Base-by-base conservation (phyloP, 1,284 basidiomycete species). In the Rhizoctonia solani region DNA sequence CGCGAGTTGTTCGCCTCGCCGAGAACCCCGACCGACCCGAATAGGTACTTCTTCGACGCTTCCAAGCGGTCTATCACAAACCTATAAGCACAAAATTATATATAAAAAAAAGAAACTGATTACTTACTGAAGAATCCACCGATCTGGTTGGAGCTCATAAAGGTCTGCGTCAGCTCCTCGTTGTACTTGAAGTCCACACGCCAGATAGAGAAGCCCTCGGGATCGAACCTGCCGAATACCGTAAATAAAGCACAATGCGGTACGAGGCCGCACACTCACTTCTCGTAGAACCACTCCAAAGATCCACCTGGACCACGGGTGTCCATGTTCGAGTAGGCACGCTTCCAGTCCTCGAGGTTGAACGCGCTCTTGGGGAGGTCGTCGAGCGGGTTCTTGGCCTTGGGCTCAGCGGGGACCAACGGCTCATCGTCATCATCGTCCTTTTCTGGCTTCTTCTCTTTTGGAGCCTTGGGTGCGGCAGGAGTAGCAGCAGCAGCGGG, bases 331-430 rank as follows among this genome's bases (percentile, higher is more conserved):
- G 94, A 97, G 85, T 98, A 98, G 68, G 91, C 89, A 63, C 94
- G 88, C 82, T 98, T 98, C 92, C 93, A 97, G 81, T 98, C 95
- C 79, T 98, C 95, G 68, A 98, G 88, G 82, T 95, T 94, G 82
- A 98, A 91, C 14, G 85, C 80, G 19, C 92, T 93, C 81, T 96
- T 96, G 73, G 95, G 93, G 67, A 97, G 86, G 70, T 84, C 83
- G 72, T 98, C 96, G 61, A 97, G 87, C 32, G 95, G 95, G 85
- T 98, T 97, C 86, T 95, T 95, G 68, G 81, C 84, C 80, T 96
- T 89, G 73, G 88, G 87, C 75, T 86, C 85, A 66, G 85, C 83
- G 69, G 80, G 80, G 25, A 82, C 81, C 27, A 82, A 76, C 54
- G 84, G 81, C 72, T 85, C 85, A 44, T 85, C 85, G 53, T 87